Percentiles rank a stretch among this genome's conserved stretches.
phyloP scores from a whole-genome alignment of 2,329 filamentous ascomycete species.

The Penicillium sp. region DNA sequence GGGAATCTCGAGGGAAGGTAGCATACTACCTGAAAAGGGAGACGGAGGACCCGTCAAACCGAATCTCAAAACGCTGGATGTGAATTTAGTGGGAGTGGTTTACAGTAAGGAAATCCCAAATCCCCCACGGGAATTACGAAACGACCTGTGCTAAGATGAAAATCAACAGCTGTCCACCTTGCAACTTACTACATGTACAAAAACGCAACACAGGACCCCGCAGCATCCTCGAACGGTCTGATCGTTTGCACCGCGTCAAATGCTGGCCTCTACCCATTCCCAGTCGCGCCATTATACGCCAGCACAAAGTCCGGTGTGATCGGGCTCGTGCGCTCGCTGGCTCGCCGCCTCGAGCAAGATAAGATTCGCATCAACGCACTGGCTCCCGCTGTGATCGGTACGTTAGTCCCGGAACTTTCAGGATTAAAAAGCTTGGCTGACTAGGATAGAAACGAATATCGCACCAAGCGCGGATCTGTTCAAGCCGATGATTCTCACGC shows the following conservation, averaged over 20 bases:
- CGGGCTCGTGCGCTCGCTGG: slow-evolving; percentile 54
- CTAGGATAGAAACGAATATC: slow-evolving; percentile 52
- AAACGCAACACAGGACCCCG: slow-evolving; percentile 34
- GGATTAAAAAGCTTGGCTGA: background rate
- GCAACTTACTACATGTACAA: slow-evolving; percentile 55
- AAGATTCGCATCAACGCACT: slow-evolving; percentile 56
- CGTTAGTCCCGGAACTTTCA: slow-evolving; percentile 10
- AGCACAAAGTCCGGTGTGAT: slow-evolving; percentile 53
- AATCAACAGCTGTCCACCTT: slow-evolving; percentile 49
- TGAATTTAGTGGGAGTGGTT: slow-evolving; percentile 44
- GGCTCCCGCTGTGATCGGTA: slow-evolving; percentile 55
- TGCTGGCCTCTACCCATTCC: slow-evolving; percentile 56
- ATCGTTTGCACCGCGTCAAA: slow-evolving; percentile 59
- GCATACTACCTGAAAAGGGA: slow-evolving; percentile 36
- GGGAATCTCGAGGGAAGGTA: slow-evolving; percentile 50
- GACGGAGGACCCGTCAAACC: slow-evolving; percentile 38
- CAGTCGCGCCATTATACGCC: slow-evolving; percentile 54
- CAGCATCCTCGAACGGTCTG: slow-evolving; percentile 40
- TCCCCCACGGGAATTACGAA: no score
- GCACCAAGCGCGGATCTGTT: slow-evolving; percentile 50
- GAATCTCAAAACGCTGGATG: slow-evolving; percentile 39
- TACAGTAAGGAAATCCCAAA: slow-evolving; percentile 42
- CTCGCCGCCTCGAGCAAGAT: slow-evolving; percentile 40
- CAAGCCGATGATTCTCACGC: slow-evolving; percentile 54
- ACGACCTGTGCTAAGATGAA: no score